Base-by-base conservation (phyloP, 2,329 filamentous ascomycete species). In the Pseudocercospora vitis region DNA sequence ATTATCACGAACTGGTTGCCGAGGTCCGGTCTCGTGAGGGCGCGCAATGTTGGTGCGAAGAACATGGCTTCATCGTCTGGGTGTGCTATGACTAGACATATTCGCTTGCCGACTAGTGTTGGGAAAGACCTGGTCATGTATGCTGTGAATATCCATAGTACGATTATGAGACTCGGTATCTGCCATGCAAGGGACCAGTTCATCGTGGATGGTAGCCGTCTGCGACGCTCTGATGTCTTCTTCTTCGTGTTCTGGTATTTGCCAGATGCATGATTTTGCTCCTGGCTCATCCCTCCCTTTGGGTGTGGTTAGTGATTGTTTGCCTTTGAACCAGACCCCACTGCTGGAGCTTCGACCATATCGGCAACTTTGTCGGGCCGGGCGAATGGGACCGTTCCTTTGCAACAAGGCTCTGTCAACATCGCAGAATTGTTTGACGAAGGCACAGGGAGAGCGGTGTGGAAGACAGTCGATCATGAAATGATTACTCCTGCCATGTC, bases 41-140 rank as follows among this genome's bases (percentile, higher is more conserved):
- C 85, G 64, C 95, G 80, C 11, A 97, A 79, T 0, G 90, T 88
- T 0, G 94, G 94, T 59, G 91, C 85, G 74, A 99, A 99, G 79
- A 99, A 99, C 94, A 99, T 99, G 71, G 92, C 94, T 77, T 99
- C 94, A 68, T 99, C 94, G 73, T 99, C 94, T 0, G 94, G 94
- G 74, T 99, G 94, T 18, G 94, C 94, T 67, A 99, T 97, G 51
- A 99, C 79, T 50, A 99, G 81, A 70, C 89, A 88, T 68, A 99
- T 90, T 67, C 89, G 85, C 79, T 95, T 95, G 76, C 89, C 87
- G 63, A 78, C 79, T 59, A 96, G 76, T 39, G 76, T 81, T 3
- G 89, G 88, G 63, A 89, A 82, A 26, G 79, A 70, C 26, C 50
- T 50, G 58, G 67, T 73, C 55, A 78, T 68, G 55, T 74, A 73